Conservation (phyloP, 805 yeast genomes). For the Yamadazyma olivae region DNA sequence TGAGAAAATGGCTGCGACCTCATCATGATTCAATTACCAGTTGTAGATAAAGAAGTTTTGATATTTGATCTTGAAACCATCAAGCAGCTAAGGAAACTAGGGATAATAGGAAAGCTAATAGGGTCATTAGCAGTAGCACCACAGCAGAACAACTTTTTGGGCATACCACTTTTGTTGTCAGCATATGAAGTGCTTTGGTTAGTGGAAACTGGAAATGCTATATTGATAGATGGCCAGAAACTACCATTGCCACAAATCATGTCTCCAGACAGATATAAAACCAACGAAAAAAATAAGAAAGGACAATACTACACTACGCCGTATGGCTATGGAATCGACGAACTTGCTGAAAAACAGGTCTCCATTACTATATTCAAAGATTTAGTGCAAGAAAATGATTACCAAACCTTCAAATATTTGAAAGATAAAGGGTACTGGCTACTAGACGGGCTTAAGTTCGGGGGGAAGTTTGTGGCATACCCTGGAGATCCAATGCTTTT, state of each 20-base stretch:
- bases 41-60: conserved; percentile 34
- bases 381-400: conserved; percentile 4
- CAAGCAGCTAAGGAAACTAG: conserved; percentile 52
- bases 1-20: no score
- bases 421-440: conserved; percentile 48
- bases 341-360: background rate
- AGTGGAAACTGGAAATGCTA: conserved; percentile 29
- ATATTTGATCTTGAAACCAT: conserved; percentile 59
- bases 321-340: conserved; percentile 1
- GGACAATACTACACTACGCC: conserved; percentile 2
- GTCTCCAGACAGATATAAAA: conserved; percentile 5
- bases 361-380: conserved; percentile 3
- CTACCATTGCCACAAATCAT: conserved; percentile 2
- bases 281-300: conserved; percentile 1
- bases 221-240: conserved; percentile 3
- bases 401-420: conserved; percentile 18
- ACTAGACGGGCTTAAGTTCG: conserved; percentile 88
- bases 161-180: conserved; percentile 74
- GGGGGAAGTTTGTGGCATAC: conserved; percentile 83
- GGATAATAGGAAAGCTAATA: conserved; percentile 70
- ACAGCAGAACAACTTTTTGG: conserved; percentile 86
- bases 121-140: conserved; percentile 91
- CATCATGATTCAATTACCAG: conserved; percentile 6
- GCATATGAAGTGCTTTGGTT: conserved; percentile 74
- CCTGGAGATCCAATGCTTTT: conserved; percentile 93